These are phyloP conservation scores for Erodium moschatum DNA, from an alignment of 441 rosid species.

Conservation along the genomic window DNA sequence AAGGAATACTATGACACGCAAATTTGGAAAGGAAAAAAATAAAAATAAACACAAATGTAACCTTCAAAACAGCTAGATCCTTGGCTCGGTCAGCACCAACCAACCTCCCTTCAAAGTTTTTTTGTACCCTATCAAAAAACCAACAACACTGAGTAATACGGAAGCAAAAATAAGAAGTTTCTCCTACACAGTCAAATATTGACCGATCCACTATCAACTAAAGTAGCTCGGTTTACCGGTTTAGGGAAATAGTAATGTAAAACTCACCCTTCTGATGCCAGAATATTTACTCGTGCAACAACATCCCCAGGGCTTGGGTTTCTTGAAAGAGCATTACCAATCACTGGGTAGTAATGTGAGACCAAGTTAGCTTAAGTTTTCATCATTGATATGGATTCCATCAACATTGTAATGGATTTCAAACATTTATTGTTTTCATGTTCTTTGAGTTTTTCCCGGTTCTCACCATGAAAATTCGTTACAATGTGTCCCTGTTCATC, in stretches of 20 bases:
- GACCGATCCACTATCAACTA: conserved; percentile 11
- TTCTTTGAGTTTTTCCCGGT: conserved; percentile 12
- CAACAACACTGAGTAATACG: conserved; percentile 16
- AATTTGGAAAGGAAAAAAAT: too few species aligned
- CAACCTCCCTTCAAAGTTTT: conserved; percentile 82
- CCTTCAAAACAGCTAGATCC: conserved; percentile 90
- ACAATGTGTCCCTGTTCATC: conserved; percentile 76
- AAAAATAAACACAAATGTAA: background rate
- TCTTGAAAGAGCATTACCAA: conserved; percentile 84
- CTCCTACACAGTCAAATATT: conserved; percentile 6
- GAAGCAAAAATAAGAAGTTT: background rate
- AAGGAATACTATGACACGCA: too few species aligned
- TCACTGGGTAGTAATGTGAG: conserved; percentile 34
- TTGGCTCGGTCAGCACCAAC: conserved; percentile 84
- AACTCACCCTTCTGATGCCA: conserved; percentile 82
- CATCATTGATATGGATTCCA: background rate
- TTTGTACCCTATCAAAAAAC: conserved; percentile 54
- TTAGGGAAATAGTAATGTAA: conserved; percentile 23
- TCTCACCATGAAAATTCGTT: conserved; percentile 90
- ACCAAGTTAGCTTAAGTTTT: conserved; percentile 12
- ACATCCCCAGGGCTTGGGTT: conserved; percentile 68
- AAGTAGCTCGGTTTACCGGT: conserved; percentile 13
- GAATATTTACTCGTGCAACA: conserved; percentile 84
- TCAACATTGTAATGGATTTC: background rate
- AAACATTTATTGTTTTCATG: background rate